Evolutionary conservation across 768 basidiomycete genomes (phyloP), one percentile per base, ranked within the genome.

Genomic region (Tephrocybe sp.): DNA sequence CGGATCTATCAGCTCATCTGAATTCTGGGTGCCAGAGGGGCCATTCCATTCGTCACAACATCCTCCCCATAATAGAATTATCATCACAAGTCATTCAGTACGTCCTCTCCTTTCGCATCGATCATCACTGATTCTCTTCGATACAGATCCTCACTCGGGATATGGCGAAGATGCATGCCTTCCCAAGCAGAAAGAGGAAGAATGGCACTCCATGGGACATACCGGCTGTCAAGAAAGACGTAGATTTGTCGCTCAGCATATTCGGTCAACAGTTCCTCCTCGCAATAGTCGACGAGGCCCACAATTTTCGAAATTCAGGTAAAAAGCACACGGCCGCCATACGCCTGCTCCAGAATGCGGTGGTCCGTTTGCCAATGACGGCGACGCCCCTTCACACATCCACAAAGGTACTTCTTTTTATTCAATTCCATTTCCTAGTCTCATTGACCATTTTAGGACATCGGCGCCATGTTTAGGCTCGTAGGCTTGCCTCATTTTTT

Each of bases 311-410:
- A 1, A 67, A 66, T 27, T 2, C 40, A 0, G 60, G 59, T 0
- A 18, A 19, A 0, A 53, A 50, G n/a, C 59, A 63, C 15, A 45
- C 31, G 0, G 44, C 61, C 7, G 46, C 39, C 4, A 15, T 64
- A 0, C 32, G 38, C 9, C 35, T 64, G 3, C 25, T 55, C 1
- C 48, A 60, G 24, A 53, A 56, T 8, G 44, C 47, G 0, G 6
- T 1, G 0, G 24, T 64, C 0, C 38, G 53, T 1, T 5, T 65
- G 2, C 36, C 51, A 5, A 45, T 63, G 32, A 64, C 63, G 0
- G 64, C 60, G 1, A 67, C 65, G 2, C 66, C 64, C 1, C 53
- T 67, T 15, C 53, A 61, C 4, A 65, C 64, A 9, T 53, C 57
- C 1, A 49, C 63, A 1, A 62, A 54, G 52, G 64, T 65, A 31